Percentiles rank a stretch among this genome's conserved stretches.
phyloP scores from a whole-genome alignment of 2,329 filamentous ascomycete species.

The Talaromyces sp. region DNA sequence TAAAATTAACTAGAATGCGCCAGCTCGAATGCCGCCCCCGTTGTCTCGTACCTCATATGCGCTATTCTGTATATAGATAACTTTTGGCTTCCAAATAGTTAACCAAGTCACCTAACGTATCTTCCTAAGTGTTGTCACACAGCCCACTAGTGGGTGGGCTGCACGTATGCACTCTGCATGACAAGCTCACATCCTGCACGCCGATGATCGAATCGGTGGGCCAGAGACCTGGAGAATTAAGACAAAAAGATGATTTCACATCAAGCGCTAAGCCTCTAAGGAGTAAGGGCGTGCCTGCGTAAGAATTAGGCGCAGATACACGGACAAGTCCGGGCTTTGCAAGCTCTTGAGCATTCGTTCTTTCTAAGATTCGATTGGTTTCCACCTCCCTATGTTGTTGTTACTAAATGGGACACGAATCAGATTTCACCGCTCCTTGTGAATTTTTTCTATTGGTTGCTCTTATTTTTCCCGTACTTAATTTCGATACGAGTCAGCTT shows the following conservation, averaged over 20 bases:
- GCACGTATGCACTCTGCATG: constrained; percentile 1
- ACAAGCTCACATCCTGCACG: constrained; percentile 4
- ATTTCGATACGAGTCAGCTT: background rate
- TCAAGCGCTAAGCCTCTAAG: background rate
- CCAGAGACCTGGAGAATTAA: background rate
- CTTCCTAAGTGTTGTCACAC: background rate
- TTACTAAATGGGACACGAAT: background rate
- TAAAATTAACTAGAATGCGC: background rate
- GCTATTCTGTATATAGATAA: background rate
- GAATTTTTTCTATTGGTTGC: constrained; percentile 9
- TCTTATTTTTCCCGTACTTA: background rate
- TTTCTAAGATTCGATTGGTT: background rate
- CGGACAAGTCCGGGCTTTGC: background rate
- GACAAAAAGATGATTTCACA: background rate
- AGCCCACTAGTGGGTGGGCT: background rate
- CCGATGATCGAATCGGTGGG: background rate
- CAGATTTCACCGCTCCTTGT: constrained; percentile 2
- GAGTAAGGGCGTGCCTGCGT: background rate
- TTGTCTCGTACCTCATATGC: background rate
- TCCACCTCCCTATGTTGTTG: background rate
- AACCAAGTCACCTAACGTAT: background rate
- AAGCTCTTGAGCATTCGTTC: background rate
- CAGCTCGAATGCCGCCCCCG: background rate
- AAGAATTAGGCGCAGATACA: background rate
- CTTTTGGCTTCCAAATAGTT: background rate